Percentiles rank a stretch among this genome's conserved stretches.
Conservation (phyloP, 2,329 filamentous ascomycete genomes). For the Chaetomium sp. region DNA sequence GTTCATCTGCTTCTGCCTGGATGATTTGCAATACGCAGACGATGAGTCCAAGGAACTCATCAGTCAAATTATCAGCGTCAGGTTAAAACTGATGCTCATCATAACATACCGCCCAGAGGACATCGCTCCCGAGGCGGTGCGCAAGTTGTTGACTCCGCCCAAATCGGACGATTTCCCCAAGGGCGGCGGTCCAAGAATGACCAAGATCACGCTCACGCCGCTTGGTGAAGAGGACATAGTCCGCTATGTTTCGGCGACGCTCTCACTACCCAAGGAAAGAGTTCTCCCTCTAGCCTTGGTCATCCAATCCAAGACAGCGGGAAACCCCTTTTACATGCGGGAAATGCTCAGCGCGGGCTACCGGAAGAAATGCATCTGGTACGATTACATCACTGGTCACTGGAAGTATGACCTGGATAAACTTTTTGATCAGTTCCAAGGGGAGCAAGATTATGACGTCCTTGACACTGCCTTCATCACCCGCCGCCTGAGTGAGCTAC, state of each 20-base stretch:
- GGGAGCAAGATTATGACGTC: constrained; percentile 75
- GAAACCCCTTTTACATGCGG: constrained; percentile 88
- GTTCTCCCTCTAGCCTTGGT: constrained; percentile 78
- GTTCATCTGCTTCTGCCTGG: constrained; percentile 84
- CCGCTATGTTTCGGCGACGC: constrained; percentile 78
- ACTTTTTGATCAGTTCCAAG: constrained; percentile 82
- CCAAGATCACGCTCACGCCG: constrained; percentile 70
- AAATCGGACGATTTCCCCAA: constrained; percentile 55
- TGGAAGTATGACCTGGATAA: constrained; percentile 88
- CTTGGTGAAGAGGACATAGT: constrained; percentile 79
- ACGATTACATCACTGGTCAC: constrained; percentile 77
- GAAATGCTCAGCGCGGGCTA: constrained; percentile 89
- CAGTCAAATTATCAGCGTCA: constrained; percentile 74
- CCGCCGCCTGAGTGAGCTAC: constrained; percentile 74
- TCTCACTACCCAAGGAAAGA: constrained; percentile 72
- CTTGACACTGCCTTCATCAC: constrained; percentile 83
- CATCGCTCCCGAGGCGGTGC: constrained; percentile 57
- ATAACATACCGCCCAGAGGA: constrained; percentile 74
- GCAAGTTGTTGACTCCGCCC: constrained; percentile 56
- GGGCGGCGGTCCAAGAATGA: constrained; percentile 59
- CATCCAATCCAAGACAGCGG: constrained; percentile 83
- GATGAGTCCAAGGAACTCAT: constrained; percentile 84
- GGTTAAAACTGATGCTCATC: constrained; percentile 79
- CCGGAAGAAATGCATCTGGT: constrained; percentile 85
- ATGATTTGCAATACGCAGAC: constrained; percentile 90